These are phyloP conservation scores for Ogataea trehaloabstinens DNA, from an alignment of 805 yeast genomes.

Conservation along the genomic window DNA sequence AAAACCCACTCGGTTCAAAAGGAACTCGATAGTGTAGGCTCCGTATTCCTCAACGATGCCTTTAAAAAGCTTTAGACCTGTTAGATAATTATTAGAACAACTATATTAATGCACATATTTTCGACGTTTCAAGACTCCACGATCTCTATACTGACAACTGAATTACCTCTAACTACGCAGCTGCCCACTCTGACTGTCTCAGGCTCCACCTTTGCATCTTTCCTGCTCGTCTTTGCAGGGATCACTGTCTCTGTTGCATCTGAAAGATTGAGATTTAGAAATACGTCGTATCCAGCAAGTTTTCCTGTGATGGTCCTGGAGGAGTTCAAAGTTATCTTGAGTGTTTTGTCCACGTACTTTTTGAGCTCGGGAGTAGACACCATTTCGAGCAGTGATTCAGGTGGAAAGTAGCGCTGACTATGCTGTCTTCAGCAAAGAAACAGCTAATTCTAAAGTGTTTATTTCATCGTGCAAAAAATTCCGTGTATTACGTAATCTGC, in stretches of 20 bases:
- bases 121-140: no score
- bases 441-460: no score
- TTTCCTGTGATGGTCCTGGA: slow-evolving; percentile 75
- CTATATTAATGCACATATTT: no score
- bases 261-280: slow-evolving; percentile 34
- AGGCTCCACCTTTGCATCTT: slow-evolving; percentile 6
- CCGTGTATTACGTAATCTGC: background rate
- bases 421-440: no score
- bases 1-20: slow-evolving; percentile 1
- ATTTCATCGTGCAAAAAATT: no score
- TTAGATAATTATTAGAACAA: background rate
- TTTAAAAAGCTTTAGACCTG: slow-evolving; percentile 6
- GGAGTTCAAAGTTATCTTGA: slow-evolving; percentile 75
- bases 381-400: slow-evolving; percentile 19
- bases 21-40: slow-evolving; percentile 2
- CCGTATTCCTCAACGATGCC: slow-evolving; percentile 6
- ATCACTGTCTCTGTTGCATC: slow-evolving; percentile 21
- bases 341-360: slow-evolving; percentile 75
- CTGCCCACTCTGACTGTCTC: slow-evolving; percentile 28
- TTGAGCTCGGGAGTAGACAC: slow-evolving; percentile 36
- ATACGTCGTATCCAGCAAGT: slow-evolving; percentile 79
- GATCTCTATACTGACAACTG: slow-evolving; percentile 50
- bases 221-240: slow-evolving; percentile 5
- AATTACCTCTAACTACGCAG: slow-evolving; percentile 51
- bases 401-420: no score